A percentile compares a stretch with the other conserved stretches of the same genome.
These are phyloP conservation scores for Saccharomycopsis sp. DNA, from an alignment of 805 yeast genomes.

Conservation along the genomic window DNA sequence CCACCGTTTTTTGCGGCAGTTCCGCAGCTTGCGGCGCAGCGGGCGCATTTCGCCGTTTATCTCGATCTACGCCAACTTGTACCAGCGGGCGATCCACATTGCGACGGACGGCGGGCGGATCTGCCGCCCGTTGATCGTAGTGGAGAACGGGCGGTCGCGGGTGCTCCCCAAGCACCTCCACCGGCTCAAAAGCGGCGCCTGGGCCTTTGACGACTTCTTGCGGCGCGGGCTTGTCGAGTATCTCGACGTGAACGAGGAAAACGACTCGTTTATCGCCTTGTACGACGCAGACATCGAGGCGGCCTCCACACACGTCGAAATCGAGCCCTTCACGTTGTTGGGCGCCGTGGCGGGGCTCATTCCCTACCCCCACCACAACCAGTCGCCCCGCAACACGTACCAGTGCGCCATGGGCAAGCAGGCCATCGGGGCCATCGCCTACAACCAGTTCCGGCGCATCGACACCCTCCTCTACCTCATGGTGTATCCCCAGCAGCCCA, in stretches of 20 bases:
- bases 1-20: slow-evolving; percentile 66
- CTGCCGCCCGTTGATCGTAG: slow-evolving; percentile 92
- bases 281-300: slow-evolving; percentile 56
- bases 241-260: slow-evolving; percentile 94
- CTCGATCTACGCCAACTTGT: slow-evolving; percentile 82
- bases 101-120: slow-evolving; percentile 99
- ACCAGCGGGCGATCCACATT: slow-evolving; percentile 89
- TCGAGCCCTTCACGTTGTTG: slow-evolving; percentile 87
- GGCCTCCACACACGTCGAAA: slow-evolving; percentile 81
- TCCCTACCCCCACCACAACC: slow-evolving; percentile 91
- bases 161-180: slow-evolving; percentile 68
- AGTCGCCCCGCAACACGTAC: slow-evolving; percentile 86
- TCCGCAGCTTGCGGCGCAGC: slow-evolving; percentile 73
- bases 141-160: slow-evolving; percentile 55
- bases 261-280: slow-evolving; percentile 86
- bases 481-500: slow-evolving; percentile 99
- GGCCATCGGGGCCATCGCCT: slow-evolving; percentile 99
- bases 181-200: slow-evolving; percentile 54
- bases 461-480: slow-evolving; percentile 88
- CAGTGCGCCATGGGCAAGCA: slow-evolving; percentile 98
- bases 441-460: slow-evolving; percentile 91
- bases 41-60: slow-evolving; percentile 87
- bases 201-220: slow-evolving; percentile 90
- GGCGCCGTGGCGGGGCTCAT: slow-evolving; percentile 92
- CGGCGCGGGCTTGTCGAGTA: slow-evolving; percentile 86